Conservation (phyloP, 2,329 filamentous ascomycete species). For the Aspergillus pseudonomiae region DNA sequence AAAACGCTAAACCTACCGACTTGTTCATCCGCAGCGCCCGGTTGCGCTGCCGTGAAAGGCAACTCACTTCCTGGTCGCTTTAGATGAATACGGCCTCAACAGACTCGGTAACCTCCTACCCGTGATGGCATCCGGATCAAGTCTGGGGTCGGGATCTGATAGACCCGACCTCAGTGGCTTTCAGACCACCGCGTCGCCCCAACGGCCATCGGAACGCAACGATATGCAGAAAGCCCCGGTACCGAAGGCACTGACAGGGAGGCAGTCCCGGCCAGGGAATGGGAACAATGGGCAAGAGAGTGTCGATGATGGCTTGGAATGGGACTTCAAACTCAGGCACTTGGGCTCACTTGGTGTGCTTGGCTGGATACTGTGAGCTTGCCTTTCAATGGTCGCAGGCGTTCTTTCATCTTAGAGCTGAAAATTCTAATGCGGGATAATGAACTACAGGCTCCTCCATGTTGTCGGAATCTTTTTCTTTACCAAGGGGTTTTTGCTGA, state of each 20-base stretch:
- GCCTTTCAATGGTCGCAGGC: background rate
- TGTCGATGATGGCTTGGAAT: slow-evolving; percentile 35
- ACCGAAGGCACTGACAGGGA: slow-evolving; percentile 14
- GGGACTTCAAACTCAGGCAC: slow-evolving; percentile 43
- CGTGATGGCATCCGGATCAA: slow-evolving; percentile 17
- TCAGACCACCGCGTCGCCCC: slow-evolving; percentile 12
- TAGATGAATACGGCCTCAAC: slow-evolving; percentile 12
- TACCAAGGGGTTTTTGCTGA: slow-evolving; percentile 91
- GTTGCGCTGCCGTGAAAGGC: slow-evolving; percentile 1
- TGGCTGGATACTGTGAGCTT: slow-evolving; percentile 45
- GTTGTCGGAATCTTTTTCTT: slow-evolving; percentile 84
- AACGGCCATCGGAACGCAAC: slow-evolving; percentile 11
- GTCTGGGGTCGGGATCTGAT: slow-evolving; percentile 8
- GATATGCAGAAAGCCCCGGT: slow-evolving; percentile 16
- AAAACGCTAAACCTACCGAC: background rate
- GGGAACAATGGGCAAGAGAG: slow-evolving; percentile 30
- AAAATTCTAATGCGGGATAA: slow-evolving; percentile 1
- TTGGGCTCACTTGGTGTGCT: slow-evolving; percentile 41
- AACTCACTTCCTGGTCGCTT: background rate
- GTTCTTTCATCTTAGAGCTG: background rate
- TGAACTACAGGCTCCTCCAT: slow-evolving; percentile 65
- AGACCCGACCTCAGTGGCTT: slow-evolving; percentile 11
- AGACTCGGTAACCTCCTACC: background rate
- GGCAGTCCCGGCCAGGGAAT: slow-evolving; percentile 25
- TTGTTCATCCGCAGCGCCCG: slow-evolving; percentile 4